Evolutionary conservation across 305 asterid species (phyloP).

Genomic region (Rubia occidens): DNA sequence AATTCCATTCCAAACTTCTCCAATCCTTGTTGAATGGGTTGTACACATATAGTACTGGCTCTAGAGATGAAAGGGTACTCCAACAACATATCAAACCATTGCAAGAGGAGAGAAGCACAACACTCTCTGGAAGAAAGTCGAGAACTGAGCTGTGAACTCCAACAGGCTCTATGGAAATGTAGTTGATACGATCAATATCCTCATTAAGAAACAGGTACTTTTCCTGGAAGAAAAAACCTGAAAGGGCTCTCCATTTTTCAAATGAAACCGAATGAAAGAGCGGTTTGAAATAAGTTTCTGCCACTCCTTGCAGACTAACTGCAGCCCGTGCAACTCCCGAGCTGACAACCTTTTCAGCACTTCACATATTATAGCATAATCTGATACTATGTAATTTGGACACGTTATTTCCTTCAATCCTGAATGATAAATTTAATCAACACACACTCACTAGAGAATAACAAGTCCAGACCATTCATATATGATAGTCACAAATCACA

Average conservation of each 20-base stretch:
- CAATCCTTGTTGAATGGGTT: constrained; percentile 37
- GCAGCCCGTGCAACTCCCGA: constrained; percentile 31
- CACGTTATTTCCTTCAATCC: constrained; percentile 12
- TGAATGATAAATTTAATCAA: neutral
- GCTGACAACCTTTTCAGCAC: constrained; percentile 37
- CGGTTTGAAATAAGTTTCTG: constrained; percentile 36
- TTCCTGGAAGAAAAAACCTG: constrained; percentile 62
- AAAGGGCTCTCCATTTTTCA: constrained; percentile 30
- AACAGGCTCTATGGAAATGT: constrained; percentile 28
- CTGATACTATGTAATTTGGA: constrained; percentile 20
- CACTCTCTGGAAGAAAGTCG: constrained; percentile 47
- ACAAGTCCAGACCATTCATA: neutral
- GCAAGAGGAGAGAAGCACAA: constrained; percentile 39
- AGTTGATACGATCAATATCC: constrained; percentile 33
- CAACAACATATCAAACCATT: constrained; percentile 41
- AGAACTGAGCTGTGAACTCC: constrained; percentile 24
- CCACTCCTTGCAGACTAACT: constrained; percentile 52
- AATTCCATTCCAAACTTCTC: constrained; percentile 35
- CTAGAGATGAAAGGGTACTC: constrained; percentile 5
- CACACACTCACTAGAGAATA: neutral
- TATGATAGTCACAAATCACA: too few species aligned
- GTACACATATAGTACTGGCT: constrained; percentile 16
- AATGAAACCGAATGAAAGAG: constrained; percentile 31
- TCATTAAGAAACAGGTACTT: constrained; percentile 27
- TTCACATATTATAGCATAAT: constrained; percentile 28